These are phyloP conservation scores for Epichloe sp. DNA, from an alignment of 2,329 filamentous ascomycete species.

Conservation along the genomic window DNA sequence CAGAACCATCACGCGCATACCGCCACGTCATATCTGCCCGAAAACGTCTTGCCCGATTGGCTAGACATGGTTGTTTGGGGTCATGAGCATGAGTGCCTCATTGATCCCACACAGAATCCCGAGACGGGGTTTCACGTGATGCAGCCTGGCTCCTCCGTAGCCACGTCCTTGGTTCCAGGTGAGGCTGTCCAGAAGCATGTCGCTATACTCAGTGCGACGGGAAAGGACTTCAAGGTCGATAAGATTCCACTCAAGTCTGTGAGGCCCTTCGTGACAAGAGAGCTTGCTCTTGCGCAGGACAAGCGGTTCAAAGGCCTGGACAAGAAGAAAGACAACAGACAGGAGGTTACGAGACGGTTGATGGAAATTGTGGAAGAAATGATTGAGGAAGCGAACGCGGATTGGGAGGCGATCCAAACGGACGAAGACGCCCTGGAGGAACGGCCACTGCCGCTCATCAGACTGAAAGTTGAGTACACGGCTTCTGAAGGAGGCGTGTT, in stretches of 20 bases:
- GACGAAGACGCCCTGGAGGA: slow-evolving; percentile 44
- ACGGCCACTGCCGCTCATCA: slow-evolving; percentile 67
- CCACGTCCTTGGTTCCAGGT: slow-evolving; percentile 79
- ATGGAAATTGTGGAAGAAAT: slow-evolving; percentile 71
- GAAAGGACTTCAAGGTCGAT: slow-evolving; percentile 67
- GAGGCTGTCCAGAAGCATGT: slow-evolving; percentile 89
- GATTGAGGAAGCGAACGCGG: slow-evolving; percentile 68
- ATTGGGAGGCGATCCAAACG: slow-evolving; percentile 71
- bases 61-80: slow-evolving; percentile 91
- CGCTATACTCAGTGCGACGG: slow-evolving; percentile 70
- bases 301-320: slow-evolving; percentile 65
- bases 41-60: slow-evolving; percentile 84
- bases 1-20: slow-evolving; percentile 93
- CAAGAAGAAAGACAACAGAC: slow-evolving; percentile 69
- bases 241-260: slow-evolving; percentile 78
- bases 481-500: slow-evolving; percentile 75
- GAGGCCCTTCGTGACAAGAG: slow-evolving; percentile 76
- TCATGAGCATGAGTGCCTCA: slow-evolving; percentile 91
- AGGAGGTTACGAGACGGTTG: slow-evolving; percentile 64
- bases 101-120: slow-evolving; percentile 69
- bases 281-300: slow-evolving; percentile 66
- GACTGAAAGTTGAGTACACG: slow-evolving; percentile 82
- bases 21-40: slow-evolving; percentile 84
- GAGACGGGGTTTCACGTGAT: slow-evolving; percentile 92
- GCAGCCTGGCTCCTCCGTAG: slow-evolving; percentile 92